phyloP scores from a whole-genome alignment of 2,329 filamentous ascomycete genomes.

The Aspergillus sp. region DNA sequence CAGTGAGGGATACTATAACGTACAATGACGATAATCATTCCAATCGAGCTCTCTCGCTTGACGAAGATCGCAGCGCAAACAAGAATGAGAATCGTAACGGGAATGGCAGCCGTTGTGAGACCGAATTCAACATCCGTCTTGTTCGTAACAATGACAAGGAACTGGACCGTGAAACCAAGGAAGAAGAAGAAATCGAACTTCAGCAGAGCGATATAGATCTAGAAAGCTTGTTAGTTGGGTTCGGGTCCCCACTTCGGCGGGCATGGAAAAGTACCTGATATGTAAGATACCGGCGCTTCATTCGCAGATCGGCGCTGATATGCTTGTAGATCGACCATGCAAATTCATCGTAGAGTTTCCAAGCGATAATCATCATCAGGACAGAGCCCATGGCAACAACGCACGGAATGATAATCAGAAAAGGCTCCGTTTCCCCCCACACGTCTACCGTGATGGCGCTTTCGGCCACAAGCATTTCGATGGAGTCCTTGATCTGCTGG shows the following conservation, averaged over 20 bases:
- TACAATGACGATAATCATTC: constrained; percentile 75
- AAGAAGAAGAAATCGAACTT: constrained; percentile 99
- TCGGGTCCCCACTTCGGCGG: background rate
- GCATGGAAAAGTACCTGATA: constrained; percentile 72
- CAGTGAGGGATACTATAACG: constrained; percentile 21
- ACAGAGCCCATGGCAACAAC: constrained; percentile 77
- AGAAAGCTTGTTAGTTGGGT: constrained; percentile 26
- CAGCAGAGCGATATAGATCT: constrained; percentile 96
- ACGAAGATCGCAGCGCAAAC: constrained; percentile 83
- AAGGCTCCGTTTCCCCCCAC: constrained; percentile 71
- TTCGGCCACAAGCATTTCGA: constrained; percentile 54
- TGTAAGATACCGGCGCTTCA: constrained; percentile 94
- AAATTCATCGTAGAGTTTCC: constrained; percentile 98
- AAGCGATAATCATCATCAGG: constrained; percentile 74
- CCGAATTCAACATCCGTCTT: constrained; percentile 73
- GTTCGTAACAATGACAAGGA: constrained; percentile 84
- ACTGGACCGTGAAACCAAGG: constrained; percentile 96
- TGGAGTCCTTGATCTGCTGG: constrained; percentile 80
- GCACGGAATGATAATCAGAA: constrained; percentile 80
- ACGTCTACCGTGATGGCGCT: constrained; percentile 56
- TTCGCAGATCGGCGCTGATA: constrained; percentile 92
- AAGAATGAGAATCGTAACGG: constrained; percentile 86
- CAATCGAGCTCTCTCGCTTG: constrained; percentile 74
- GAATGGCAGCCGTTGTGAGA: constrained; percentile 85
- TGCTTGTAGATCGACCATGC: constrained; percentile 99